These are phyloP conservation scores for Nectriaceae sp. DNA, from an alignment of 2,329 filamentous ascomycete species.

Conservation along the genomic window DNA sequence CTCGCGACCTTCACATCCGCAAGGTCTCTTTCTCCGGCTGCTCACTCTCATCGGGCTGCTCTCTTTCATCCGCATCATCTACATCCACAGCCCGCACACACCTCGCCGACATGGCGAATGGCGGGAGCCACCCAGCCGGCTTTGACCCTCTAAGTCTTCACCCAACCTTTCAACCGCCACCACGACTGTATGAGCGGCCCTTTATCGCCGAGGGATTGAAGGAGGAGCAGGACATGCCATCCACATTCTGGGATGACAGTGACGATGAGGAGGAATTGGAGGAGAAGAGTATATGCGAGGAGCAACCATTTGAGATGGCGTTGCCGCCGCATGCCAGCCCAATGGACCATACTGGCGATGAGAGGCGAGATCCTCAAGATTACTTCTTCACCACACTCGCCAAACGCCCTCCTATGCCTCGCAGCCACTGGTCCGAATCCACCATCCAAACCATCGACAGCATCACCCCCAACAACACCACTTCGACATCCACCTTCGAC, in stretches of 20 bases:
- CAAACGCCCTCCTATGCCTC: slow-evolving; percentile 33
- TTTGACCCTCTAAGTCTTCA: slow-evolving; percentile 38
- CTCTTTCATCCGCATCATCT: slow-evolving; percentile 35
- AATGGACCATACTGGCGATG: slow-evolving; percentile 23
- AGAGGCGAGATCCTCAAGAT: slow-evolving; percentile 30
- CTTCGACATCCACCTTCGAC: slow-evolving; percentile 21
- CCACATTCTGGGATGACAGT: slow-evolving; percentile 32
- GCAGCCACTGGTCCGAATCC: slow-evolving; percentile 46
- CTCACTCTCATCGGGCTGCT: slow-evolving; percentile 40
- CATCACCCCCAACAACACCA: slow-evolving; percentile 19
- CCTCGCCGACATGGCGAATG: slow-evolving; percentile 23
- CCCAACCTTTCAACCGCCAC: slow-evolving; percentile 38
- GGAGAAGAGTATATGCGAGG: slow-evolving; percentile 28
- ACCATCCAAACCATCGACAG: slow-evolving; percentile 36
- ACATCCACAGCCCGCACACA: slow-evolving; percentile 21
- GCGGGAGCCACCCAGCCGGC: slow-evolving; percentile 26
- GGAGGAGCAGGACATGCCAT: slow-evolving; percentile 24
- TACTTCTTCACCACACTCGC: slow-evolving; percentile 36
- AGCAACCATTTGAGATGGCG: slow-evolving; percentile 30
- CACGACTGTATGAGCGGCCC: slow-evolving; percentile 38
- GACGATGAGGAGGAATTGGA: slow-evolving; percentile 26
- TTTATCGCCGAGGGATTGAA: slow-evolving; percentile 30
- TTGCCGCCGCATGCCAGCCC: slow-evolving; percentile 32
- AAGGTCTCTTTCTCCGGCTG: slow-evolving; percentile 44
- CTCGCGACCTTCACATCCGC: slow-evolving; percentile 42